Evolutionary conservation across 192 early-diverging fungal species (phyloP).

Genomic region (Coemansia sp.): DNA sequence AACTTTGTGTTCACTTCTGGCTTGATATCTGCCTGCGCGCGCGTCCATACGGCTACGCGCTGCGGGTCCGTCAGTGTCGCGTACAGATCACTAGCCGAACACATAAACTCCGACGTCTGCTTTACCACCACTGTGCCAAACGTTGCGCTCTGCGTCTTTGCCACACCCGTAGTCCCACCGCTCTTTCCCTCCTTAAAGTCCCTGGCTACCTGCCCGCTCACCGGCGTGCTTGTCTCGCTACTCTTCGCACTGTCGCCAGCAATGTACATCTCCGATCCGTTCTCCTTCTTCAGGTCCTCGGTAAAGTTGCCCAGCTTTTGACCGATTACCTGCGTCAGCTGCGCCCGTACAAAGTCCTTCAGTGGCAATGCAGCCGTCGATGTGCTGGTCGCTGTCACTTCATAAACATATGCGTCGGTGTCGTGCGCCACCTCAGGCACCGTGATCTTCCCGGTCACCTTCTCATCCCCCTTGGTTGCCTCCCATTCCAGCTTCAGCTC

Average conservation of each 20-base stretch:
- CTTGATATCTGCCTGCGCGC: conserved; percentile 66
- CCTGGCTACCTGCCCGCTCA: conserved; percentile 14
- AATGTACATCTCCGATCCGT: conserved; percentile 84
- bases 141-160: conserved; percentile 16
- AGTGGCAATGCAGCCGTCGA: too few relatives aligned
- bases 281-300: conserved; percentile 68
- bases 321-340: conserved; percentile 63
- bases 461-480: too few relatives aligned
- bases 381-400: too few relatives aligned
- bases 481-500: too few relatives aligned
- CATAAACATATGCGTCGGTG: too few relatives aligned
- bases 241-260: conserved; percentile 37
- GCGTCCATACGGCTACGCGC: conserved; percentile 78
- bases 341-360: not conserved
- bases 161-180: conserved; percentile 20
- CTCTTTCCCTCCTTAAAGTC: conserved; percentile 27
- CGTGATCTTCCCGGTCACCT: too few relatives aligned
- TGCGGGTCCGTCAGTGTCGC: conserved; percentile 75
- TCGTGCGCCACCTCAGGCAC: too few relatives aligned
- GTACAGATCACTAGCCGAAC: conserved; percentile 77
- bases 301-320: conserved; percentile 65
- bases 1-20: conserved; percentile 64
- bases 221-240: conserved; percentile 10
- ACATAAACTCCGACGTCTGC: conserved; percentile 80
- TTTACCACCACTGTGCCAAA: conserved; percentile 67